A percentile compares a stretch with the other conserved stretches of the same genome.
Conservation (phyloP, 23 red algal genomes). For the Porphyridium purpureum region DNA sequence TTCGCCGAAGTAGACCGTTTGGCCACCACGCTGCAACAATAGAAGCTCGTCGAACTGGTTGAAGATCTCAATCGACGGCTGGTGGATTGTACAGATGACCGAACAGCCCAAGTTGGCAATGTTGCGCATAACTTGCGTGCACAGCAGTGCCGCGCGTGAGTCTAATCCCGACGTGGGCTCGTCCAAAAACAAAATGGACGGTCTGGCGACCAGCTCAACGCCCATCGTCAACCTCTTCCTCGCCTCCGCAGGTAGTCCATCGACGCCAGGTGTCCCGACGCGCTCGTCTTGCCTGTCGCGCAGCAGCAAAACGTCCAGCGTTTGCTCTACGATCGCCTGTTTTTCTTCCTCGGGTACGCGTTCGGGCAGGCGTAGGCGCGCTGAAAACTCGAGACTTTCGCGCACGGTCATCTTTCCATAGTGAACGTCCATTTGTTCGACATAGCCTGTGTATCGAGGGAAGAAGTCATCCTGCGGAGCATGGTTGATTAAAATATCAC, state of each 20-base stretch:
- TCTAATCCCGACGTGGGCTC: slow-evolving; percentile 53
- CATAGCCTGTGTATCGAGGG: slow-evolving; percentile 50
- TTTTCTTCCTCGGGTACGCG: slow-evolving; percentile 28
- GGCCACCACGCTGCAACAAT: slow-evolving; percentile 20
- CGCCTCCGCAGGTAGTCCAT: slow-evolving; percentile 1
- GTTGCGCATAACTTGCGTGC: slow-evolving; percentile 9
- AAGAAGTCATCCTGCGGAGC: slow-evolving; percentile 16
- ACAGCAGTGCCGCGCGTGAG: slow-evolving; percentile 16
- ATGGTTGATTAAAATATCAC: slow-evolving; percentile 54
- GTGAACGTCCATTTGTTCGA: slow-evolving; percentile 89
- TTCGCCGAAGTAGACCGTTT: slow-evolving; percentile 41
- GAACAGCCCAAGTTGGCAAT: slow-evolving; percentile 10
- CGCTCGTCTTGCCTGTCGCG: slow-evolving; percentile 17
- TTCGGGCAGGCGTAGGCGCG: slow-evolving; percentile 31
- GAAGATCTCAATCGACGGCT: slow-evolving; percentile 37
- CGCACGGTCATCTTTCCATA: slow-evolving; percentile 49
- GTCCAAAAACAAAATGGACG: slow-evolving; percentile 30
- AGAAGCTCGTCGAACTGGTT: slow-evolving; percentile 22
- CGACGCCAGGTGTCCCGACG: slow-evolving; percentile 15
- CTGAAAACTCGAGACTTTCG: slow-evolving; percentile 76
- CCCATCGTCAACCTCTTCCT: slow-evolving; percentile 74
- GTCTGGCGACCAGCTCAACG: slow-evolving; percentile 18
- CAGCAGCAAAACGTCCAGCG: slow-evolving; percentile 45
- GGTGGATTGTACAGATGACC: slow-evolving; percentile 31
- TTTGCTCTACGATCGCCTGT: slow-evolving; percentile 12